Conservation (phyloP, 768 basidiomycete species). For the Tricholoma furcatifolium region DNA sequence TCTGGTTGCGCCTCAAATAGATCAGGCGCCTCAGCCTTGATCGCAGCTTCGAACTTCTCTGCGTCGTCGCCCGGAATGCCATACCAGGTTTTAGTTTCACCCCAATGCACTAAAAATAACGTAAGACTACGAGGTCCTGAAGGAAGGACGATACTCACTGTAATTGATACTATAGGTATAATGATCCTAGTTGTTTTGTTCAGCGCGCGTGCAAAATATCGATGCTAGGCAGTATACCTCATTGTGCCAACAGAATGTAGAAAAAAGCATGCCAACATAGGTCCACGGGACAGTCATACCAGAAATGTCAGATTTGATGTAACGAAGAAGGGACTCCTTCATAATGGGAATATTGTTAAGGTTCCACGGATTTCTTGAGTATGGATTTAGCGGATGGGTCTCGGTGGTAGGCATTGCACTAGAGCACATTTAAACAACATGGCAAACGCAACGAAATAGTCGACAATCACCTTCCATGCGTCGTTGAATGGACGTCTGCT, state of each 20-base stretch:
- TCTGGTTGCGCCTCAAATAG: slow-evolving; percentile 97
- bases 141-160: slow-evolving; percentile 55
- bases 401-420: slow-evolving; percentile 97
- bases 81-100: slow-evolving; percentile 99
- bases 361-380: slow-evolving; percentile 95
- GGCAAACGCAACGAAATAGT: slow-evolving; percentile 4
- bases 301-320: slow-evolving; percentile 97
- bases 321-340: slow-evolving; percentile 89
- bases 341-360: slow-evolving; percentile 96
- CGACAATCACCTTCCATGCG: slow-evolving; percentile 80
- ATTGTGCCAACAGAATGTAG: slow-evolving; percentile 99
- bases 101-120: slow-evolving; percentile 87
- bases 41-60: slow-evolving; percentile 94
- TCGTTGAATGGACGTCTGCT: slow-evolving; percentile 98
- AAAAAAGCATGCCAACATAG: slow-evolving; percentile 98
- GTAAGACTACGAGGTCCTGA: slow-evolving; percentile 11
- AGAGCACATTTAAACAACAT: slow-evolving; percentile 2
- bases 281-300: slow-evolving; percentile 99
- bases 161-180: slow-evolving; percentile 96
- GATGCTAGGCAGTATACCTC: slow-evolving; percentile 51
- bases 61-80: slow-evolving; percentile 96
- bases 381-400: slow-evolving; percentile 84
- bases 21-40: slow-evolving; percentile 93
- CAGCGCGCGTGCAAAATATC: not conserved
- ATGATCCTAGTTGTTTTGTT: slow-evolving; percentile 67